Evolutionary conservation across 2,329 filamentous ascomycete species (phyloP).

Genomic region (Neurospora sp.): DNA sequence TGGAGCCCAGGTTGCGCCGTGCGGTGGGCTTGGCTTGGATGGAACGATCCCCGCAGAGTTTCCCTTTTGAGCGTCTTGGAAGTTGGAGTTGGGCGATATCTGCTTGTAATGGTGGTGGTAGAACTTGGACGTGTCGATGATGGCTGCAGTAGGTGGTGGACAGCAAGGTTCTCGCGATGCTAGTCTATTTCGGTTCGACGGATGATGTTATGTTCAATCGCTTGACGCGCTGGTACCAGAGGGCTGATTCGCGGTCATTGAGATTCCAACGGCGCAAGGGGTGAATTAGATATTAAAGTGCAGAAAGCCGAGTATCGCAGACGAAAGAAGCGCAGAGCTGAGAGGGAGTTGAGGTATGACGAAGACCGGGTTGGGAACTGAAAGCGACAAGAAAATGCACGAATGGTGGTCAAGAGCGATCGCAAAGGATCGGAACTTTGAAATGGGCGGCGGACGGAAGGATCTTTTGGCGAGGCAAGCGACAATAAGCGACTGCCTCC

Average conservation of each 20-base stretch:
- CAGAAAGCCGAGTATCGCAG: neutral
- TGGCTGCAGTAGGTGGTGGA: neutral
- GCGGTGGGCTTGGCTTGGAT: neutral
- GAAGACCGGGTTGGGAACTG: neutral
- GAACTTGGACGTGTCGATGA: neutral
- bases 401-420: neutral
- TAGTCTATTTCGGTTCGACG: neutral
- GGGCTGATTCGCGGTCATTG: neutral
- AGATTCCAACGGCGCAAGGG: neutral
- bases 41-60: neutral
- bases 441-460: neutral
- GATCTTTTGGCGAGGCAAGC: neutral
- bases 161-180: neutral
- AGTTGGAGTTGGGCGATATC: neutral
- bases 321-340: neutral
- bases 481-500: neutral
- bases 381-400: neutral
- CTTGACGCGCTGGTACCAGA: neutral
- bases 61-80: neutral
- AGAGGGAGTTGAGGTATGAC: neutral
- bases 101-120: neutral
- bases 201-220: neutral
- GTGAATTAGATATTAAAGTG: neutral
- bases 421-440: neutral
- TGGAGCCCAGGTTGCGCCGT: neutral